Evolutionary conservation across 257 asterid species (phyloP).

Genomic region (Solanum ossicruentum): DNA sequence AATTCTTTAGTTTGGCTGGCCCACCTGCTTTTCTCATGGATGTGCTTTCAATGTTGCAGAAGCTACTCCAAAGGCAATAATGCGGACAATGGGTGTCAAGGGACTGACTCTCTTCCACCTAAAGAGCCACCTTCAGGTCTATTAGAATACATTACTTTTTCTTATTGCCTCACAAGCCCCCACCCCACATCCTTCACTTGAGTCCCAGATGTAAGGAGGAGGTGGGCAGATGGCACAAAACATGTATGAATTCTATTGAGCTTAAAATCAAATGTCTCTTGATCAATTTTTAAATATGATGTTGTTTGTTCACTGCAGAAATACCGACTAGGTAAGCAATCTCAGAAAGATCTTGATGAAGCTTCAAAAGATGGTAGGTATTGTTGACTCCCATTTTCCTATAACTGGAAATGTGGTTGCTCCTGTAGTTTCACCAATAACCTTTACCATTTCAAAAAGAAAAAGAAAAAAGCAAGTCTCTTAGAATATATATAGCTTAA

Average conservation of each 20-base stretch:
- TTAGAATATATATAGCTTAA: background rate
- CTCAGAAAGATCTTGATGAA: slow-evolving; percentile 66
- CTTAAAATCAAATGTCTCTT: background rate
- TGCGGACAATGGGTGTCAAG: slow-evolving; percentile 89
- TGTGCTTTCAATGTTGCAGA: slow-evolving; percentile 28
- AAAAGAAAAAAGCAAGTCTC: background rate
- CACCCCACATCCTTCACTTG: background rate
- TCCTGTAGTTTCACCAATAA: background rate
- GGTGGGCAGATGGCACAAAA: background rate
- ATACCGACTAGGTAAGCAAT: slow-evolving; percentile 79
- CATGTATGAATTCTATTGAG: background rate
- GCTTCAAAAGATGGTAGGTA: slow-evolving; percentile 66
- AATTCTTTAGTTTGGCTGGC: background rate
- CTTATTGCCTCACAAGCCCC: background rate
- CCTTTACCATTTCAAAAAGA: background rate
- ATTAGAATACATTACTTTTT: background rate
- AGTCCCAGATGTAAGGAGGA: background rate
- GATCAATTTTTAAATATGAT: slow-evolving; percentile 4
- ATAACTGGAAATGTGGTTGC: background rate
- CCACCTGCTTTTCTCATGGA: background rate
- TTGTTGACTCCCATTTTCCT: slow-evolving; percentile 3
- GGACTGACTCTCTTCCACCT: slow-evolving; percentile 81
- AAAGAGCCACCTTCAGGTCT: slow-evolving; percentile 84
- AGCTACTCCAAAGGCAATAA: slow-evolving; percentile 83
- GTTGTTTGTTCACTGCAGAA: slow-evolving; percentile 38